Evolutionary conservation across 371 early-diverging fungal species (phyloP).

Genomic region (Chytridiales sp.): DNA sequence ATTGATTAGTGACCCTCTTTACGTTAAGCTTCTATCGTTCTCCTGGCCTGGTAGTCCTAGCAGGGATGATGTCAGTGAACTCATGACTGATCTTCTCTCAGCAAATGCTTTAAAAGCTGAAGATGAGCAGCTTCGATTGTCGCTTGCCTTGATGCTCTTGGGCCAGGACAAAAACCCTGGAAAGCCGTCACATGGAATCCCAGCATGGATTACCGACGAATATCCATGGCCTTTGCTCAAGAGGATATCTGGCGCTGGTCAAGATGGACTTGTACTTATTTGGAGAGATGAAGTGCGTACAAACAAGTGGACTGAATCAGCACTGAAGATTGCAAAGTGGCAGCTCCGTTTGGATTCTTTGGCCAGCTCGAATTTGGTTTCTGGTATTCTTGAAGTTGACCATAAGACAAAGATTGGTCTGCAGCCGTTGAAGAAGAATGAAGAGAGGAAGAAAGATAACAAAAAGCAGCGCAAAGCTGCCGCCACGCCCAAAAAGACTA

Average conservation of each 20-base stretch:
- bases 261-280: neutral
- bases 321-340: neutral
- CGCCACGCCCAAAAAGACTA: too few species aligned
- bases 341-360: neutral
- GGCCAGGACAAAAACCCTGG: neutral
- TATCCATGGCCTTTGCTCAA: neutral
- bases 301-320: neutral
- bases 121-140: neutral
- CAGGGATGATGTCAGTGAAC: neutral
- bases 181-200: neutral
- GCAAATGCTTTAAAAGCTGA: neutral
- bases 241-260: neutral
- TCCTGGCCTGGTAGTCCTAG: neutral
- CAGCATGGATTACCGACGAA: constrained; percentile 2
- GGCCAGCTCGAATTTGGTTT: neutral
- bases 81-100: constrained; percentile 2
- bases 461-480: too few species aligned
- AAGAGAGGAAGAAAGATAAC: too few species aligned
- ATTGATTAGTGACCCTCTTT: neutral
- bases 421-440: too few species aligned
- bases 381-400: too few species aligned
- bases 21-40: neutral
- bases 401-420: too few species aligned
- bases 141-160: constrained; percentile 1
- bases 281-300: neutral